Evolutionary conservation across 495 filamentous ascomycete genomes (phyloP).

Genomic region (Xylaria scruposa): DNA sequence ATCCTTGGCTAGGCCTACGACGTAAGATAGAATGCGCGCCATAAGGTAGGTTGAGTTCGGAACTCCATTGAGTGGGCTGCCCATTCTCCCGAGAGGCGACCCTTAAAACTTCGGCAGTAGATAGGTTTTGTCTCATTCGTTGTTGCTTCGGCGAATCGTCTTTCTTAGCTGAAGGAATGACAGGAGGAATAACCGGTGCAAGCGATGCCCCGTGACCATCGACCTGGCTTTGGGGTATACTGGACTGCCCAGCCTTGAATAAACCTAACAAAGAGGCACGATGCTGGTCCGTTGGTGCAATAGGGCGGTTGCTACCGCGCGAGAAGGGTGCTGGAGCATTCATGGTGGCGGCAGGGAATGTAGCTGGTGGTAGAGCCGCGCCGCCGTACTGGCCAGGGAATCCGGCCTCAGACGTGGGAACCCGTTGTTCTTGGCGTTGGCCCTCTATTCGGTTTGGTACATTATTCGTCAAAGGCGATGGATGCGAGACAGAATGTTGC

Average conservation of each 20-base stretch:
- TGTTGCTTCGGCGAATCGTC: constrained; percentile 31
- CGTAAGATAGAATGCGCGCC: constrained; percentile 52
- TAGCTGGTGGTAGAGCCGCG: constrained; percentile 18
- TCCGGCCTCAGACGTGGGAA: constrained; percentile 29
- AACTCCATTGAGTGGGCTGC: constrained; percentile 43
- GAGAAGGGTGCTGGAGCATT: constrained; percentile 22
- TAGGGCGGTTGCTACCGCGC: constrained; percentile 27
- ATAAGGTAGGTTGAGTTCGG: constrained; percentile 50
- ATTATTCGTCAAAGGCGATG: constrained; percentile 30
- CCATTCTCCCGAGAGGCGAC: constrained; percentile 39
- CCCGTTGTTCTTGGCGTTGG: constrained; percentile 20
- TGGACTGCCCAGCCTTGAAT: constrained; percentile 50
- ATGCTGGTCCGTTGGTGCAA: constrained; percentile 51
- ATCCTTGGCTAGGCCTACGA: constrained; percentile 29
- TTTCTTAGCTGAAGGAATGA: constrained; percentile 25
- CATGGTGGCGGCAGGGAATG: constrained; percentile 20
- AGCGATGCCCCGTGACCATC: constrained; percentile 28
- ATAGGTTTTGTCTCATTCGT: constrained; percentile 19
- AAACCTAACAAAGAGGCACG: constrained; percentile 54
- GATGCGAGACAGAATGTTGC: constrained; percentile 23
- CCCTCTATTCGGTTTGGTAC: constrained; percentile 16
- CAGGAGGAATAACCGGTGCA: not conserved
- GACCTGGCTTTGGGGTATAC: constrained; percentile 29
- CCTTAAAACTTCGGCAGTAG: constrained; percentile 39
- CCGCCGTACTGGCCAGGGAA: constrained; percentile 34